A percentile compares a stretch with the other conserved stretches of the same genome.
Conservation (phyloP, 176 grass and related monocot species). For the Rhynchospora pubera region DNA sequence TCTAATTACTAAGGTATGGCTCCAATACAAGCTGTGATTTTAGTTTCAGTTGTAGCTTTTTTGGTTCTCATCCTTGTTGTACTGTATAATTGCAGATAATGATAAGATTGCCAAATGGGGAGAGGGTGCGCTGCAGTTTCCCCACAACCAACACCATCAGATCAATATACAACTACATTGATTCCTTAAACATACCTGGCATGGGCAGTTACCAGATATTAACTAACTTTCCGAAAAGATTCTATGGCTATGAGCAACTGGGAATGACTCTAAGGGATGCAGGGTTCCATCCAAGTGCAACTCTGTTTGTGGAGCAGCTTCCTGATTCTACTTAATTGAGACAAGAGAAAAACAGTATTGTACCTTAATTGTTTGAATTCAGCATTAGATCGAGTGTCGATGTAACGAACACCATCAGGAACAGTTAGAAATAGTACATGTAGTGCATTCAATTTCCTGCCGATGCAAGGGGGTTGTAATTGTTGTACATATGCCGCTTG, state of each 20-base stretch:
- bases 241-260: constrained; percentile 45
- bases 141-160: constrained; percentile 40
- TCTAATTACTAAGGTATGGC: constrained; percentile 43
- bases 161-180: constrained; percentile 39
- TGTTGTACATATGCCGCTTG: neutral
- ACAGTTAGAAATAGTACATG: neutral
- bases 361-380: neutral
- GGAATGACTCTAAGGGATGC: constrained; percentile 48
- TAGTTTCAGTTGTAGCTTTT: neutral
- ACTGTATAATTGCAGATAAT: constrained; percentile 38
- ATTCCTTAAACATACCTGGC: constrained; percentile 38
- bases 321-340: neutral
- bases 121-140: constrained; percentile 46
- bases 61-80: neutral
- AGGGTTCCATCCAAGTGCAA: constrained; percentile 55
- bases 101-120: constrained; percentile 71
- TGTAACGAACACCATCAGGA: neutral
- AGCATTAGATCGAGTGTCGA: neutral
- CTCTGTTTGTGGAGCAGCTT: constrained; percentile 56
- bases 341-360: neutral
- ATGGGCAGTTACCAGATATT: constrained; percentile 47
- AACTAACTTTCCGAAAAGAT: constrained; percentile 49
- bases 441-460: neutral
- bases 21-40: neutral
- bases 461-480: neutral